Percentiles rank a stretch among this genome's conserved stretches.
Conservation (phyloP, 371 early-diverging fungal species). For the Mucor racemosus region DNA sequence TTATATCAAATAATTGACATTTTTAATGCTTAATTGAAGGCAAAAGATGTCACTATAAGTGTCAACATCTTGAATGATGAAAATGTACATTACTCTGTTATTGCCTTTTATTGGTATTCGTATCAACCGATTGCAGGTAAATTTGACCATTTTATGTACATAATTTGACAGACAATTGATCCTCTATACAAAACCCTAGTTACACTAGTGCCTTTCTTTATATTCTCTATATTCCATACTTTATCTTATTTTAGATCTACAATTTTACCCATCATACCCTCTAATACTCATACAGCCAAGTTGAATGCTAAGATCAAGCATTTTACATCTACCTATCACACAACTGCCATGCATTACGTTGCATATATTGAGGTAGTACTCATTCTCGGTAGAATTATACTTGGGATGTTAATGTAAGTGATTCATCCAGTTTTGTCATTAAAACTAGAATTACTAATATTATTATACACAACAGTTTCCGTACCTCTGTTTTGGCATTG, state of each 20-base stretch:
- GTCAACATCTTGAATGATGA: conserved; percentile 72
- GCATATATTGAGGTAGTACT: conserved; percentile 79
- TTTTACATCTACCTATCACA: conserved; percentile 69
- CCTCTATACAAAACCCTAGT: conserved; percentile 48
- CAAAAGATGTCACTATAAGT: background rate
- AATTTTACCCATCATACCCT: conserved; percentile 5
- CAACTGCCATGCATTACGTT: conserved; percentile 71
- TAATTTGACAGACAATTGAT: background rate
- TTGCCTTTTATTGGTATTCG: conserved; percentile 82
- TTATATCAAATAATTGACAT: background rate
- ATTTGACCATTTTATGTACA: background rate
- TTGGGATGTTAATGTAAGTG: conserved; percentile 65
- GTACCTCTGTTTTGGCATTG: conserved; percentile 76
- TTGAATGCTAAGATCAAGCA: conserved; percentile 49
- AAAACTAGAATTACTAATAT: background rate
- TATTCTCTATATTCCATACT: conserved; percentile 85
- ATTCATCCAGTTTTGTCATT: background rate
- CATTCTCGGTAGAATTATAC: conserved; percentile 67
- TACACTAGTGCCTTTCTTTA: conserved; percentile 78
- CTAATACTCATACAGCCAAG: conserved; percentile 8
- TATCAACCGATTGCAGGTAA: conserved; percentile 76
- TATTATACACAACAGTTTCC: conserved; percentile 50
- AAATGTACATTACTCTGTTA: conserved; percentile 85
- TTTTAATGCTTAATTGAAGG: background rate
- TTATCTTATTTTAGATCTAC: conserved; percentile 58